Evolutionary conservation across 441 rosid species (phyloP), one percentile per base, ranked within the genome.

Genomic region (Cnidoscolus chayamansa): DNA sequence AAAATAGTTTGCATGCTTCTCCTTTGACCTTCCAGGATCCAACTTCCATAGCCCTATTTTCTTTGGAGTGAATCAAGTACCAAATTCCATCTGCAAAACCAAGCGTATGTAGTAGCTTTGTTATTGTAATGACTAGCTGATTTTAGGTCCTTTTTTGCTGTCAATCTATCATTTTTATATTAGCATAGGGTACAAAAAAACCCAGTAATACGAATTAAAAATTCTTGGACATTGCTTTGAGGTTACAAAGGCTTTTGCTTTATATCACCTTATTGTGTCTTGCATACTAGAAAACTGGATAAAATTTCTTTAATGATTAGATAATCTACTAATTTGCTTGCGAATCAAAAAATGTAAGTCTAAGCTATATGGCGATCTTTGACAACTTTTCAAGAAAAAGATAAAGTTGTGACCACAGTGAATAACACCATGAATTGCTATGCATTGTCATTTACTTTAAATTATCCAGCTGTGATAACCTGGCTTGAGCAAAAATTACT

Each of bases 11-110:
- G 43, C 65, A 58, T 25, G 84, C 80, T 73, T 81, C 82, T 71
- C 81, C 89, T 70, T 71, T 80, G 45, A 76, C 73, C 73, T 74
- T 81, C 94, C 94, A 87, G 72, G 40, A 30, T 54, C 90, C 88
- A 56, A 19, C 16, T 58, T 78, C 74, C 25, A 35, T 20, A 55
- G 31, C 47, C 67, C 37, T 72, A 20, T 63, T 75, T 64, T 75
- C 81, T 64, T 74, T 70, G 8, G 77, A 68, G 72, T 6, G 1
- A 53, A 77, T 17, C 17, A 86, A 73, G 84, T 75, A 89, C 91
- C 91, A 87, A 25, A 77, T 16, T 32, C 49, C 54, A 10, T 15
- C 91, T 87, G 82, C 76, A 77, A 6, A 31, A 71, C 10, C 67
- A 72, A 71, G 16, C 10, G 49, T 58, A 68, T 45, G 45, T 15